Evolutionary conservation across 805 yeast species (phyloP).

Genomic region (Dipodascus albidus): DNA sequence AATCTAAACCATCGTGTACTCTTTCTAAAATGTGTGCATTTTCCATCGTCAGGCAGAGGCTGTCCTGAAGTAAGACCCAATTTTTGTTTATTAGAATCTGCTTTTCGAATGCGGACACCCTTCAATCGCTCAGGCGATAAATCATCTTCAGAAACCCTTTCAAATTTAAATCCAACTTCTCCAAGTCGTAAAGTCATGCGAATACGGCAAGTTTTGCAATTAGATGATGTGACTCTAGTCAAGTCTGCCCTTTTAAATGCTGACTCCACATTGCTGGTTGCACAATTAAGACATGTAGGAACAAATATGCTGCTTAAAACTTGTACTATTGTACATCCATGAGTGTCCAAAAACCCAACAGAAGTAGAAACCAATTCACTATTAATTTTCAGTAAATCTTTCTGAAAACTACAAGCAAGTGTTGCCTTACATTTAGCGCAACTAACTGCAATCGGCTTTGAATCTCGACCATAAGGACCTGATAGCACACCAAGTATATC

Average conservation of each 20-base stretch:
- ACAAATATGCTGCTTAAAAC: slow-evolving; percentile 26
- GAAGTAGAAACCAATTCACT: not conserved
- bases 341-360: slow-evolving; percentile 27
- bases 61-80: slow-evolving; percentile 27
- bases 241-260: slow-evolving; percentile 23
- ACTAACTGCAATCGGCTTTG: slow-evolving; percentile 21
- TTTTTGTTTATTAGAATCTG: slow-evolving; percentile 14
- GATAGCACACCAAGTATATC: slow-evolving; percentile 25
- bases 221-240: slow-evolving; percentile 22
- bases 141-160: slow-evolving; percentile 22
- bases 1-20: slow-evolving; percentile 34
- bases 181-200: slow-evolving; percentile 25
- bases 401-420: slow-evolving; percentile 26
- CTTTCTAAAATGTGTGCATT: slow-evolving; percentile 30
- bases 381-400: slow-evolving; percentile 23
- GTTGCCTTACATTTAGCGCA: slow-evolving; percentile 27
- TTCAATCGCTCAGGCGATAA: slow-evolving; percentile 10
- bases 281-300: slow-evolving; percentile 28
- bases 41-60: slow-evolving; percentile 28
- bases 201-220: slow-evolving; percentile 28
- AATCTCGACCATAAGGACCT: slow-evolving; percentile 24
- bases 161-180: slow-evolving; percentile 20
- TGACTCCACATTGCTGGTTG: slow-evolving; percentile 10
- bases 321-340: slow-evolving; percentile 28
- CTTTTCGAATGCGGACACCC: slow-evolving; percentile 9